Evolutionary conservation across 805 yeast genomes (phyloP), one percentile per base, ranked within the genome.

Genomic region (Candida maesae): DNA sequence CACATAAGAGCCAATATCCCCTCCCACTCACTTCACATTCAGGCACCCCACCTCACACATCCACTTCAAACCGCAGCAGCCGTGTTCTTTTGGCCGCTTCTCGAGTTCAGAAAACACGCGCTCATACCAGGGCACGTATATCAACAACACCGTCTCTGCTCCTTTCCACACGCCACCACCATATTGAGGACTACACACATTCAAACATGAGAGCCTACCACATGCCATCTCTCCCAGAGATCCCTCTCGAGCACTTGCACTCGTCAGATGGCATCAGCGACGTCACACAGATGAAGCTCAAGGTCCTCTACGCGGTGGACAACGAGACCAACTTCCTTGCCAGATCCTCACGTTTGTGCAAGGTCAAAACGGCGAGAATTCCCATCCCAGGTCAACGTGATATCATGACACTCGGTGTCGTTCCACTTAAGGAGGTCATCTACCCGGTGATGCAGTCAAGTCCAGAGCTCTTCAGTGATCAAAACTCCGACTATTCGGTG

Each of bases 401-500:
- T 55, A 64, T 78, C 55, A 64, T 65, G 31, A 69, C 65, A 1
- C 49, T 69, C 5, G 67, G 78, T 40, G 64, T 68, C 55, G 59
- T 63, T 15, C 64, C 70, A 42, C 53, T 76, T 53, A 63, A 70
- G 55, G 45, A 76, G 63, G 60, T 75, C 52, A 45, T 79, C 53
- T 56, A 73, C 53, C 59, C 69, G 2, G 57, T 70, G 14, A 46
- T 61, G 33, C 70, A 63, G 9, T 75, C 82, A 33, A 66, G 71
- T 28, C 76, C 76, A 4, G 76, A 70, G 44, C 56, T 65, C 38
- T 68, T 70, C 36, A 28, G 41, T 3, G 56, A 51, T 35, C 51
- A 71, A 14, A 34, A 72, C 51, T 51, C 61, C 47, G 66, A 79
- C 66, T 60, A 73, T 67, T 63, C 79, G 48, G 46, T 73, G 47